A percentile compares a stretch with the other conserved stretches of the same genome.
These are phyloP conservation scores for Dryadomyces quercus-mongolicae DNA, from an alignment of 2,329 filamentous ascomycete species.

Conservation along the genomic window DNA sequence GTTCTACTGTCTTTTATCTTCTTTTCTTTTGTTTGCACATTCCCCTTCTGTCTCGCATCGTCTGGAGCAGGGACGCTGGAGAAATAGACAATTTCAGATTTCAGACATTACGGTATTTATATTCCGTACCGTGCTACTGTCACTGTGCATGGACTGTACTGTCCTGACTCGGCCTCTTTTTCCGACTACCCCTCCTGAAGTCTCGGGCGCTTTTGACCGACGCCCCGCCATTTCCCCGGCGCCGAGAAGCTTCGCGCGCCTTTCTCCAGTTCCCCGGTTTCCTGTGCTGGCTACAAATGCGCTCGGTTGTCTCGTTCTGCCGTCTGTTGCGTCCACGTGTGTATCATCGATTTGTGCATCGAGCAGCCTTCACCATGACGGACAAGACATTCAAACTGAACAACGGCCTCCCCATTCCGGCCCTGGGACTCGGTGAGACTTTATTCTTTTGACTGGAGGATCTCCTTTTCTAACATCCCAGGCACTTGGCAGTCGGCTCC, in stretches of 20 bases:
- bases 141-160: no score
- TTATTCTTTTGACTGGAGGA: neutral
- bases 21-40: constrained; percentile 4
- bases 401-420: constrained; percentile 50
- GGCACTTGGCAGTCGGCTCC: constrained; percentile 54
- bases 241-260: neutral
- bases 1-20: constrained; percentile 15
- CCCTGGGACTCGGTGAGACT: constrained; percentile 50
- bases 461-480: constrained; percentile 14
- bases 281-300: neutral
- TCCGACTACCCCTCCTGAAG: neutral
- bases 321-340: neutral
- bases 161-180: no score
- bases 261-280: no score
- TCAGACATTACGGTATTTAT: no score
- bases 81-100: neutral
- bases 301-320: neutral
- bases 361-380: constrained; percentile 29
- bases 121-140: no score
- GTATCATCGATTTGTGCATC: no score
- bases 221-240: neutral
- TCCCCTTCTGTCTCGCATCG: constrained; percentile 1
- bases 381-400: constrained; percentile 50
- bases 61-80: no score
- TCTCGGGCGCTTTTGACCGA: neutral